phyloP scores from a whole-genome alignment of 2,329 filamentous ascomycete genomes.

The Pseudocercospora macadamiae region DNA sequence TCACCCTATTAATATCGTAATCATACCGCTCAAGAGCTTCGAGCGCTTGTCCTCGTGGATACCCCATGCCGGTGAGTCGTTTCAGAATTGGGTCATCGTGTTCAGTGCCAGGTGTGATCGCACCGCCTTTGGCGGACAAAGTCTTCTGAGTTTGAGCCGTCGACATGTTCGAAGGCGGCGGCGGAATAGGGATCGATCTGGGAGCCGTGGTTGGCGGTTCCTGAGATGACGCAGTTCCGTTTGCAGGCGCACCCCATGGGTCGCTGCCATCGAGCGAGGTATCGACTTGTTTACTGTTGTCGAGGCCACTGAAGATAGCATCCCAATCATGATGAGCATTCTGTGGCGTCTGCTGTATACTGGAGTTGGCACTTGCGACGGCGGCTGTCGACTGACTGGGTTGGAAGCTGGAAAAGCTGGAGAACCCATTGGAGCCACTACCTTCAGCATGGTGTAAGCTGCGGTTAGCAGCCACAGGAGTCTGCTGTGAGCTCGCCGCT shows the following conservation, averaged over 20 bases:
- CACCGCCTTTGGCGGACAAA: slow-evolving; percentile 56
- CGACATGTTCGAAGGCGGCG: neutral
- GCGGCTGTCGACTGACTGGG: slow-evolving; percentile 14
- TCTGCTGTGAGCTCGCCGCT: slow-evolving; percentile 45
- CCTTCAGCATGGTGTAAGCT: slow-evolving; percentile 20
- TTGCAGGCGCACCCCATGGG: slow-evolving; percentile 31
- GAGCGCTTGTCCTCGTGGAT: slow-evolving; percentile 72
- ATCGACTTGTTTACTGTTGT: slow-evolving; percentile 48
- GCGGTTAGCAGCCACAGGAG: slow-evolving; percentile 38
- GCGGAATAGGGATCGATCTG: neutral
- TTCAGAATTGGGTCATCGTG: slow-evolving; percentile 93
- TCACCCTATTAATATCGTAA: slow-evolving; percentile 92
- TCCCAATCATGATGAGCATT: slow-evolving; percentile 80
- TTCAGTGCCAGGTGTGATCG: slow-evolving; percentile 71
- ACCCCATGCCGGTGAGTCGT: slow-evolving; percentile 88
- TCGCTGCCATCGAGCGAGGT: slow-evolving; percentile 32
- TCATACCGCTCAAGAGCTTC: slow-evolving; percentile 89
- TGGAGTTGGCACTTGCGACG: slow-evolving; percentile 13
- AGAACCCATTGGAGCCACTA: slow-evolving; percentile 32
- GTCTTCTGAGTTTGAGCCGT: neutral
- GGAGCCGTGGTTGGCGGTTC: slow-evolving; percentile 13
- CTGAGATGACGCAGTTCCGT: neutral
- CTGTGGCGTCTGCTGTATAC: slow-evolving; percentile 43
- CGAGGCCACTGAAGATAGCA: slow-evolving; percentile 83
- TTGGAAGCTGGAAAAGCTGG: slow-evolving; percentile 33